Conservation (phyloP, 108 stramenopile species). For the Stephanodiscus triporus region DNA sequence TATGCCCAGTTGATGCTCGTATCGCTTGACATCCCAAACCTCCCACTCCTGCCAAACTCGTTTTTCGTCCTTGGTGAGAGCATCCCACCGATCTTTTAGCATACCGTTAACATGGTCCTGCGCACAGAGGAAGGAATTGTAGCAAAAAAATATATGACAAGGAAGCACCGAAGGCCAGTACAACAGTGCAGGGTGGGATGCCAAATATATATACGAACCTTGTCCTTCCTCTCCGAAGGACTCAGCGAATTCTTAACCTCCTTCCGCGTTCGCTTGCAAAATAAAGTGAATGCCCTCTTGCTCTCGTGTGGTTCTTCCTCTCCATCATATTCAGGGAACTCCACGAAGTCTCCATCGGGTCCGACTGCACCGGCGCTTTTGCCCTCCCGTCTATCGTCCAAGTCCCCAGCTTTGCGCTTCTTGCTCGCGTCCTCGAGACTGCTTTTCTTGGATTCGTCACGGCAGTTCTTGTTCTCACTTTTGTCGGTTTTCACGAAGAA, state of each 20-base stretch:
- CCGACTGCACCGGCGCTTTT: slow-evolving; percentile 60
- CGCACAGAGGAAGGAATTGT: not conserved
- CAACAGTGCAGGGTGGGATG: not conserved
- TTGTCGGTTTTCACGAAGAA: slow-evolving; percentile 35
- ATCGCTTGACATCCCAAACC: slow-evolving; percentile 78
- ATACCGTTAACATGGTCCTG: slow-evolving; percentile 67
- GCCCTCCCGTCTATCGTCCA: slow-evolving; percentile 7
- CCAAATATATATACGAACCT: slow-evolving; percentile 35
- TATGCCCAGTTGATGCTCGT: slow-evolving; percentile 56
- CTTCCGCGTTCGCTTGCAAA: slow-evolving; percentile 68
- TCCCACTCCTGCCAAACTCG: slow-evolving; percentile 76
- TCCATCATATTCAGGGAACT: slow-evolving; percentile 84
- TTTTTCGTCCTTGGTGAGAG: slow-evolving; percentile 68
- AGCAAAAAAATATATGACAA: not conserved
- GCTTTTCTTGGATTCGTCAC: slow-evolving; percentile 48
- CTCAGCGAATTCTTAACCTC: slow-evolving; percentile 71
- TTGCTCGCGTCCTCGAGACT: slow-evolving; percentile 48
- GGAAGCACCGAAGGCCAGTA: not conserved
- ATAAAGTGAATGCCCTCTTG: slow-evolving; percentile 86
- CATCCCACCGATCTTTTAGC: slow-evolving; percentile 71
- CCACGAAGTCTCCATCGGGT: slow-evolving; percentile 68
- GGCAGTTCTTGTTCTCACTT: slow-evolving; percentile 37
- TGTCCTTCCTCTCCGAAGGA: slow-evolving; percentile 67
- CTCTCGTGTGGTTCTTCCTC: slow-evolving; percentile 66
- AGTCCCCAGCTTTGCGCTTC: slow-evolving; percentile 31